Base-by-base conservation (phyloP, 2,329 filamentous ascomycete species). In the Alternaria alternata region DNA sequence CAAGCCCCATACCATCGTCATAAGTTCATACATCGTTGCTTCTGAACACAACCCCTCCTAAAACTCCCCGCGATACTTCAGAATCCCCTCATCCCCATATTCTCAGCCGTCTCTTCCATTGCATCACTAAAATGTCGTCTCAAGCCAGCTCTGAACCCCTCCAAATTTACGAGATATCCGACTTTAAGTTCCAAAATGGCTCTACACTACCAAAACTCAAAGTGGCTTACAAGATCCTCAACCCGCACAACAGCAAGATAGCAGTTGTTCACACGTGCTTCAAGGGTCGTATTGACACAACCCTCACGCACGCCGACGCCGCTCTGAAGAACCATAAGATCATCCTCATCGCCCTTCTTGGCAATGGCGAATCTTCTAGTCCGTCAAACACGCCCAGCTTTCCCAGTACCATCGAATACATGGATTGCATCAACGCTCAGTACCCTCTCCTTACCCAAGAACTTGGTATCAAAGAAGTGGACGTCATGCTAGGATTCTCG, bases 261-360 rank as follows among this genome's bases (percentile, higher is more conserved):
- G 70, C 71, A 7, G 70, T 87, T 14, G 80, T 88, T 12, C 81
- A 83, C 24, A 87, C 85, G 2, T 88, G 85, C 70, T 88, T 85
- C 69, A 80, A 81, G 5, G 86, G 86, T 24, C 78, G 78, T 8
- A 80, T 88, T 18, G 79, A 81, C 30, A 79, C 74, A 2, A 87
- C 85, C 1, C 65, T 83, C 3, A 84, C 78, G 44, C 86, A 85
- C 63, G 75, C 81, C 48, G 49, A 72, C 5, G 78, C 78, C 5
- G 79, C 80, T 0, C 69, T 85, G 2, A 71, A 83, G 32, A 61
- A 76, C 24, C 84, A 84, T 75, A 85, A 80, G 64, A 80, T 87
- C 55, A 79, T 87, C 38, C 75, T 86, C 11, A 78, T 81, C 2
- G 85, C 83, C 0, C 76, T 87, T 0, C 79, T 87, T 38, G 83